Conservation (phyloP, 164 flowering plant species). For the Aristolochia fimbriata region DNA sequence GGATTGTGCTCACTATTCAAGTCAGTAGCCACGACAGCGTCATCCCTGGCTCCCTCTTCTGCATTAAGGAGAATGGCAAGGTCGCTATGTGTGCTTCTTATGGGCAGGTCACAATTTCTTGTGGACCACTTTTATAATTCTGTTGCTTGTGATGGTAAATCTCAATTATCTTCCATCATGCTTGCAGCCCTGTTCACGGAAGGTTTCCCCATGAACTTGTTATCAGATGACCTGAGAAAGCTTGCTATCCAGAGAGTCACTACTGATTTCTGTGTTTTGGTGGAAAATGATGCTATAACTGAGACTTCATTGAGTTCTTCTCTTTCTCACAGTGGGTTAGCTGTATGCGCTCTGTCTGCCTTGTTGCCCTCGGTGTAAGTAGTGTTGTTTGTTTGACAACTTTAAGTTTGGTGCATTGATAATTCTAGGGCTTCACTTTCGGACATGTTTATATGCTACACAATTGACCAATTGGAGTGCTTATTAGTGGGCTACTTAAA, state of each 20-base stretch:
- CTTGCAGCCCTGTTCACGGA: constrained; percentile 58
- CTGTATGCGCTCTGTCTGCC: constrained; percentile 56
- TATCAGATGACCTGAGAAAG: constrained; percentile 43
- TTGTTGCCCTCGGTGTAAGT: constrained; percentile 64
- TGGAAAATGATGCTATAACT: constrained; percentile 33
- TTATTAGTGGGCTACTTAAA: no score
- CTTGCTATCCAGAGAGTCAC: constrained; percentile 36
- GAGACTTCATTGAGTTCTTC: constrained; percentile 13
- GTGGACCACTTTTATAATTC: constrained; percentile 39
- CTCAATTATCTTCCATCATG: constrained; percentile 29
- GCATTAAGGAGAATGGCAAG: constrained; percentile 66
- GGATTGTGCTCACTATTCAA: constrained; percentile 45
- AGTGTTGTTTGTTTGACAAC: not conserved
- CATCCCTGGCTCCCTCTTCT: constrained; percentile 28
- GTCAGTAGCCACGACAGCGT: constrained; percentile 29
- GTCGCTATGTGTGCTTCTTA: constrained; percentile 44
- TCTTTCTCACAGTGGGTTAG: constrained; percentile 24
- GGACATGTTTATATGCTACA: no score
- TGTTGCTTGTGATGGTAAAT: constrained; percentile 23
- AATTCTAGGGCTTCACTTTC: no score
- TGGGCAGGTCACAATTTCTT: constrained; percentile 26
- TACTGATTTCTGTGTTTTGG: constrained; percentile 35
- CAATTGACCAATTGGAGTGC: no score
- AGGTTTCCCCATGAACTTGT: constrained; percentile 61
- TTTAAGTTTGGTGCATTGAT: no score